Evolutionary conservation across 208 protist genomes (phyloP).

Genomic region (Kentomonas sorsogonicus): DNA sequence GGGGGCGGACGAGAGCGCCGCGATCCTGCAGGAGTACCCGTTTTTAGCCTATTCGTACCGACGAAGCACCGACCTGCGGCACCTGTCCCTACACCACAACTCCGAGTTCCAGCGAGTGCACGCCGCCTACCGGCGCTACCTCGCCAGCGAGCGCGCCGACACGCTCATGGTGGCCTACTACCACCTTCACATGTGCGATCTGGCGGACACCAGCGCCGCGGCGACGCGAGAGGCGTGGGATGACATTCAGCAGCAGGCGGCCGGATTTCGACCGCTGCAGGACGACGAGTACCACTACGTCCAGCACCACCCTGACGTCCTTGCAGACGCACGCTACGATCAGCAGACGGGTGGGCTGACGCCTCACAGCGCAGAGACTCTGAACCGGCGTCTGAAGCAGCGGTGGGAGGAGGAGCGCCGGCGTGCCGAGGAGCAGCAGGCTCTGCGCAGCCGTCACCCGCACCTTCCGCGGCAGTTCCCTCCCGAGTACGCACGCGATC

Average conservation of each 20-base stretch:
- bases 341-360: not conserved
- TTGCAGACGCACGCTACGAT: constrained; percentile 7
- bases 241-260: constrained; percentile 10
- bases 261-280: constrained; percentile 5
- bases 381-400: not conserved
- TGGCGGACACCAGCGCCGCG: constrained; percentile 32
- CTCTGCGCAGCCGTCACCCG: constrained; percentile 9
- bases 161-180: constrained; percentile 6
- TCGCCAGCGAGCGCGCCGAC: constrained; percentile 4
- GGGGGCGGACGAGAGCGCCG: constrained; percentile 6
- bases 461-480: not conserved
- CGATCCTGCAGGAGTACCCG: constrained; percentile 12
- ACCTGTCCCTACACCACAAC: too few species aligned
- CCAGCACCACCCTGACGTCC: constrained; percentile 7
- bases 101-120: not conserved
- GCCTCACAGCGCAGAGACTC: not conserved
- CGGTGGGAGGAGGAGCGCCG: not conserved
- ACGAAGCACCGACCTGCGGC: too few species aligned
- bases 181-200: constrained; percentile 21
- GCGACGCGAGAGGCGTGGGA: constrained; percentile 16
- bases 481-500: not conserved
- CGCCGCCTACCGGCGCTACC: not conserved
- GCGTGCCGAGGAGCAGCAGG: not conserved
- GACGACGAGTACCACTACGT: constrained; percentile 24
- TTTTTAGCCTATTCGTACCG: too few species aligned